These are phyloP conservation scores for Cystofilobasidium ferigula DNA, from an alignment of 768 basidiomycete species.

Conservation along the genomic window DNA sequence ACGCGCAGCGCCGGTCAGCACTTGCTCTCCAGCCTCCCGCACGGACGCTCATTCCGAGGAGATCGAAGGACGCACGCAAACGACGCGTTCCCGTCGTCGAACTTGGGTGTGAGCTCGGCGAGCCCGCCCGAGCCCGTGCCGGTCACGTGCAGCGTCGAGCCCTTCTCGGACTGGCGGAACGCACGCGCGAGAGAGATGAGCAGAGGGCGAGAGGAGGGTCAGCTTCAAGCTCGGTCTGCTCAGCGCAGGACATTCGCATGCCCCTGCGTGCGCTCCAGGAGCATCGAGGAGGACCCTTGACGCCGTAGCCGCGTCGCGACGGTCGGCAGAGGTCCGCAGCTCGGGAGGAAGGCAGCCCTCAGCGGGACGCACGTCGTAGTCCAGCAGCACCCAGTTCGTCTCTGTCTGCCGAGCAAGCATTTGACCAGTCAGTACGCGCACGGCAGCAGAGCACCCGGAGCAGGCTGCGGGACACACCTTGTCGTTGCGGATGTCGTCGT, in stretches of 20 bases:
- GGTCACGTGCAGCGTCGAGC: slow-evolving; percentile 65
- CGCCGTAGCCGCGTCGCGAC: no score
- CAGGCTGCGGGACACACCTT: slow-evolving; percentile 43
- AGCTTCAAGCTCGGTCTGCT: not conserved
- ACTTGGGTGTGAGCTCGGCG: slow-evolving; percentile 50
- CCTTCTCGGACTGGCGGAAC: slow-evolving; percentile 29
- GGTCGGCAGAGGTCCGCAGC: no score
- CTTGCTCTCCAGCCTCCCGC: no score
- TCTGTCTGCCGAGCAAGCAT: slow-evolving; percentile 42
- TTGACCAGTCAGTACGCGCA: not conserved
- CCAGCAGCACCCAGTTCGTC: slow-evolving; percentile 79
- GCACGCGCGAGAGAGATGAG: not conserved
- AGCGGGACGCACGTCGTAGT: slow-evolving; percentile 57
- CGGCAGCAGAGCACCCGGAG: no score
- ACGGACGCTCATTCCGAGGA: no score
- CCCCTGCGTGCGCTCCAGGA: no score
- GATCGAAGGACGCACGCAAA: slow-evolving; percentile 44
- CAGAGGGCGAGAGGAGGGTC: not conserved
- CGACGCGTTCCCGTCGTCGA: slow-evolving; percentile 49
- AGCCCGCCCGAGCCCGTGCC: slow-evolving; percentile 71
- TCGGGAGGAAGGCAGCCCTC: not conserved
- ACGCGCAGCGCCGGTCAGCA: no score
- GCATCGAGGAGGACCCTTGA: no score
- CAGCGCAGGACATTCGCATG: no score
- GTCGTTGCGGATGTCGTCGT: slow-evolving; percentile 73